phyloP scores from a whole-genome alignment of 2,329 filamentous ascomycete species.

The Venturia effusa region DNA sequence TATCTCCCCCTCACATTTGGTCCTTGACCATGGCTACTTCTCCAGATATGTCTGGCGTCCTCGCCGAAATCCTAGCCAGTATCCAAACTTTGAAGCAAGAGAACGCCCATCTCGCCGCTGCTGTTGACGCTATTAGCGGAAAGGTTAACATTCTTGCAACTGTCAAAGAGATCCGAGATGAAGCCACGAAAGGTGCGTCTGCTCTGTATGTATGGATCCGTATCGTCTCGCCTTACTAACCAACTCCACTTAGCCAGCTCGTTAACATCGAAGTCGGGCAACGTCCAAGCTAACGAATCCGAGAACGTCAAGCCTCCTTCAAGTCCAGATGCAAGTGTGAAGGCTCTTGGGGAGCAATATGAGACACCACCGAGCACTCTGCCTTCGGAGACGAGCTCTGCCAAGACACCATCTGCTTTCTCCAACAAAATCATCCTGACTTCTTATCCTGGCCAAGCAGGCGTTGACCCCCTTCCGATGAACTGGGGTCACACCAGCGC shows the following conservation, averaged over 20 bases:
- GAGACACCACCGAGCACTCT: constrained; percentile 22
- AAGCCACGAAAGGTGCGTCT: constrained; percentile 21
- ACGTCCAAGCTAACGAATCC: constrained; percentile 1
- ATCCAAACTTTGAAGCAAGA: constrained; percentile 46
- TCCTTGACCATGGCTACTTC: constrained; percentile 9
- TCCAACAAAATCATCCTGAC: constrained; percentile 57
- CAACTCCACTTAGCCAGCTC: background rate
- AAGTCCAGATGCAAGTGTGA: constrained; percentile 21
- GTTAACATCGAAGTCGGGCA: constrained; percentile 1
- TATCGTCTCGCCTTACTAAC: background rate
- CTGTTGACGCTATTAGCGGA: constrained; percentile 50
- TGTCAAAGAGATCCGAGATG: constrained; percentile 46
- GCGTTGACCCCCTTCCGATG: constrained; percentile 82
- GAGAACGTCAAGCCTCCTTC: constrained; percentile 15
- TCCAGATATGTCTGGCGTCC: constrained; percentile 17
- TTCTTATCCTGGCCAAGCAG: constrained; percentile 88
- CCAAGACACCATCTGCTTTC: constrained; percentile 26
- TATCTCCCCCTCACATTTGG: background rate
- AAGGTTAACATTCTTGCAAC: constrained; percentile 50
- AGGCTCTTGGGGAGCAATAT: constrained; percentile 30
- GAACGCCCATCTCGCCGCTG: constrained; percentile 43
- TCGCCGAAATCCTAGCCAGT: constrained; percentile 45
- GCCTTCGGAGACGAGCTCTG: background rate
- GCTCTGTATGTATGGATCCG: background rate
- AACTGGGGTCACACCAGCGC: constrained; percentile 77